Evolutionary conservation across 306 rosid genomes (phyloP), one percentile per base, ranked within the genome.

Genomic region (Begonia peltatifolia): DNA sequence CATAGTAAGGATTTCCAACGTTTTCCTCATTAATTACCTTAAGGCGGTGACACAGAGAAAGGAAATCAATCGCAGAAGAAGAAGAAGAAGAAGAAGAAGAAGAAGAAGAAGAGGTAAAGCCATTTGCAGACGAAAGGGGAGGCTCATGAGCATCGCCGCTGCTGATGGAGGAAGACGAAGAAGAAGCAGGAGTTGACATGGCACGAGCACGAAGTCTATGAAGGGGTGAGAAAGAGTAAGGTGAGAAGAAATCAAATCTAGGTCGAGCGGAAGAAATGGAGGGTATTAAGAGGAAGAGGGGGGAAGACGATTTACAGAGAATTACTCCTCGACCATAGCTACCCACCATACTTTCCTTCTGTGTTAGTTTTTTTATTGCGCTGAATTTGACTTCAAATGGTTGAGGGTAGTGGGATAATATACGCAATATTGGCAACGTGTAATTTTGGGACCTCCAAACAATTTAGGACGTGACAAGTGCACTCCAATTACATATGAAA

Each of bases 31-130:
- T 11, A 5, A 57, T 48, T 55, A 82, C 92, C 86, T 89, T 89
- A 14, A 89, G 95, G 57, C 75, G 73, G 70, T 82, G 93, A 56
- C 97, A 89, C 46, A 89, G 61, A 5, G 83, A 61, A 72, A 89
- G 95, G 68, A 89, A 84, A 70, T 89, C 84, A 35, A 89, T 79
- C 62, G 79, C 84, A 2, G 85, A 75, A 41, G 82, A 65, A 17
- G 18, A 57, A 25, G 57, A 63, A 7, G 38, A 30, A 41, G 68
- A 60, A 20, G 76, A 55, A 12, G 84, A 55, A 22, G 79, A 65
- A 50, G 83, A 60, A 51, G 76, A 57, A 25, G 57, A 63, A 7
- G 38, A 30, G 38, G 38, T 5, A 0, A 30, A 60, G 71, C 43
- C 67, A 57, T 23, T 53, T 7, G 71, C 46, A 15, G 67, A 48